These are phyloP conservation scores for Cladophialophora immunda DNA, from an alignment of 2,329 filamentous ascomycete genomes.

Conservation along the genomic window DNA sequence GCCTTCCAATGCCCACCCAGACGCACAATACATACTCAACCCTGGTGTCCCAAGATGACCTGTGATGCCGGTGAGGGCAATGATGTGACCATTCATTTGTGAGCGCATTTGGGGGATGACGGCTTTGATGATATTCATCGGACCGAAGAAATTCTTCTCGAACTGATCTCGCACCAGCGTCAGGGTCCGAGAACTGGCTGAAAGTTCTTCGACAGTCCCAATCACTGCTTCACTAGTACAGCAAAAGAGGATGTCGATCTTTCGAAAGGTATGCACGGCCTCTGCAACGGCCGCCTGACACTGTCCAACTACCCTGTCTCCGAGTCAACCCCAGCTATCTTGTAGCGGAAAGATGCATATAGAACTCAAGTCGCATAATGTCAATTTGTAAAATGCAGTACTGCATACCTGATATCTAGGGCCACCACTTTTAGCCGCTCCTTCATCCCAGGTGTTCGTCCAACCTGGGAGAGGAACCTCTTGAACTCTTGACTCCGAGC, in stretches of 20 bases:
- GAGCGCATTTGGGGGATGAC: constrained; percentile 79
- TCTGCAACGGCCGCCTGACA: constrained; percentile 89
- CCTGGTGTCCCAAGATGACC: constrained; percentile 93
- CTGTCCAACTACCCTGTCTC: constrained; percentile 66
- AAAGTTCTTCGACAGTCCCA: constrained; percentile 89
- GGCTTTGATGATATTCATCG: constrained; percentile 95
- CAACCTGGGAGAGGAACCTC: constrained; percentile 72
- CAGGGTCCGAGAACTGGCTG: constrained; percentile 74
- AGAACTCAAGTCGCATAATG: background rate
- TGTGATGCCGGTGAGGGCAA: constrained; percentile 87
- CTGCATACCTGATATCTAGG: constrained; percentile 62
- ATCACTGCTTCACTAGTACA: constrained; percentile 90
- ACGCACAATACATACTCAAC: constrained; percentile 87
- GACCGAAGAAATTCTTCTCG: constrained; percentile 92
- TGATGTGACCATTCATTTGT: constrained; percentile 86
- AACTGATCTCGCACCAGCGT: constrained; percentile 90
- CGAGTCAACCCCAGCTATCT: constrained; percentile 23
- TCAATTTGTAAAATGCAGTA: background rate
- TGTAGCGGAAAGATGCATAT: background rate
- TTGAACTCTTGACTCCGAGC: constrained; percentile 80
- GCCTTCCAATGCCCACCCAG: constrained; percentile 93
- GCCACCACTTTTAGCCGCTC: constrained; percentile 74
- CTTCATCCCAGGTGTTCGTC: constrained; percentile 75
- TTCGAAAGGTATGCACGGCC: constrained; percentile 82
- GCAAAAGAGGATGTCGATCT: constrained; percentile 88